phyloP scores from a whole-genome alignment of 805 yeast species.

The Suhomyces pyralidae region DNA sequence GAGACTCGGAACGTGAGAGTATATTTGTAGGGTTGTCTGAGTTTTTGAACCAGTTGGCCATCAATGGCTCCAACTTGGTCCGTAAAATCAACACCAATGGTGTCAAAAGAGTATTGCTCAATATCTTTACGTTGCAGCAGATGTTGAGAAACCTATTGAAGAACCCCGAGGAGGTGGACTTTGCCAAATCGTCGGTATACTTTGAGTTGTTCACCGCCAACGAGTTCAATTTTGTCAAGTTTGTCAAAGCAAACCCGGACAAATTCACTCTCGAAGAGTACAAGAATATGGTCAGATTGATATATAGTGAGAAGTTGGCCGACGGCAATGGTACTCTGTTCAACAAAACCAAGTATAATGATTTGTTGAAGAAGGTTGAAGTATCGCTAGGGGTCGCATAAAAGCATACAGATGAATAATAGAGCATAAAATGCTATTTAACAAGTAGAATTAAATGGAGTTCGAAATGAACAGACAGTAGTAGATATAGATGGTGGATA shows the following conservation, averaged over 20 bases:
- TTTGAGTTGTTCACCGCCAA: conserved; percentile 53
- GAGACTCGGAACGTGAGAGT: conserved; percentile 28
- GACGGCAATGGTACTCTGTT: conserved; percentile 37
- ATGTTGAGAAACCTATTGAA: conserved; percentile 57
- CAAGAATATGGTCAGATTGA: conserved; percentile 50
- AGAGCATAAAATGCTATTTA: not conserved
- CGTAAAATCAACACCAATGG: conserved; percentile 55
- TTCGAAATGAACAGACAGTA: too few relatives aligned
- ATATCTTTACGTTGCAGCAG: conserved; percentile 66
- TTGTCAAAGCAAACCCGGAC: conserved; percentile 29
- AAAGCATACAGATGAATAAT: not conserved
- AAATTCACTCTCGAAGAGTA: conserved; percentile 44
- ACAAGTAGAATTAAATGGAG: too few relatives aligned
- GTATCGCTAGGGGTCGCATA: not conserved
- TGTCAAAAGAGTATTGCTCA: conserved; percentile 54
- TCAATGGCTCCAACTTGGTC: conserved; percentile 51
- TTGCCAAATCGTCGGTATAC: conserved; percentile 50
- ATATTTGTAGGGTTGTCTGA: conserved; percentile 47
- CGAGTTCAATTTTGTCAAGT: conserved; percentile 46
- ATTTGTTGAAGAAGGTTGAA: conserved; percentile 27
- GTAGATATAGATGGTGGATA: too few relatives aligned
- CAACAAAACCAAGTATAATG: conserved; percentile 37
- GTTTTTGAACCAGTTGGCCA: conserved; percentile 50
- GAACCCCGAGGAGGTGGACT: conserved; percentile 52
- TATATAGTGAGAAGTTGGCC: conserved; percentile 45